Evolutionary conservation across 768 basidiomycete genomes (phyloP).

Genomic region (Pleurotus pulmonarius): DNA sequence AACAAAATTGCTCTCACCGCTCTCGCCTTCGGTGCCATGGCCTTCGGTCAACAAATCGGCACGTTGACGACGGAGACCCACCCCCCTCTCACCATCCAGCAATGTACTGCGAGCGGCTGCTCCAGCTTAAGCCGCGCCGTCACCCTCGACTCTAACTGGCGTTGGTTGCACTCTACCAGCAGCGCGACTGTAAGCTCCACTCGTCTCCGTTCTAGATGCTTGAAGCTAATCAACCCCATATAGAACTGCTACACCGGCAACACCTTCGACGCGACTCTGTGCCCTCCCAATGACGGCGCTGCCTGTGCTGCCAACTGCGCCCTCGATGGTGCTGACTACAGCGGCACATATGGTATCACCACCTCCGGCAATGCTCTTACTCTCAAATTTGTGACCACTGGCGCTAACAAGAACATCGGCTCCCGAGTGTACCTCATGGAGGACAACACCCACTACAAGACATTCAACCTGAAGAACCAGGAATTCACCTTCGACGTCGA

Average conservation of each 20-base stretch:
- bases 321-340: conserved; percentile 45
- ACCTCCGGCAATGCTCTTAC: conserved; percentile 41
- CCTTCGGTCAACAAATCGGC: conserved; percentile 46
- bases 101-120: conserved; percentile 43
- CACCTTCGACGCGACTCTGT: conserved; percentile 47
- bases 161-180: conserved; percentile 38
- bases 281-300: conserved; percentile 33
- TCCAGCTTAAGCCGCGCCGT: conserved; percentile 27
- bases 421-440: conserved; percentile 50
- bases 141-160: conserved; percentile 52
- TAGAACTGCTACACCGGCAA: conserved; percentile 55
- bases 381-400: conserved; percentile 44
- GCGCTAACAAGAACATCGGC: conserved; percentile 34
- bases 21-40: conserved; percentile 30
- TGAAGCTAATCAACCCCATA: neutral
- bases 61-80: conserved; percentile 44
- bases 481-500: conserved; percentile 64
- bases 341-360: conserved; percentile 51
- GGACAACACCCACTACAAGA: conserved; percentile 39
- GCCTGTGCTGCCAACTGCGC: conserved; percentile 44
- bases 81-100: conserved; percentile 38
- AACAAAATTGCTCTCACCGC: conserved; percentile 28
- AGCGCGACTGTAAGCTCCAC: conserved; percentile 10
- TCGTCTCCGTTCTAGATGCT: no score
- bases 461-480: conserved; percentile 45